These are phyloP conservation scores for Eruca vesicaria DNA, from an alignment of 441 rosid species.

Conservation along the genomic window DNA sequence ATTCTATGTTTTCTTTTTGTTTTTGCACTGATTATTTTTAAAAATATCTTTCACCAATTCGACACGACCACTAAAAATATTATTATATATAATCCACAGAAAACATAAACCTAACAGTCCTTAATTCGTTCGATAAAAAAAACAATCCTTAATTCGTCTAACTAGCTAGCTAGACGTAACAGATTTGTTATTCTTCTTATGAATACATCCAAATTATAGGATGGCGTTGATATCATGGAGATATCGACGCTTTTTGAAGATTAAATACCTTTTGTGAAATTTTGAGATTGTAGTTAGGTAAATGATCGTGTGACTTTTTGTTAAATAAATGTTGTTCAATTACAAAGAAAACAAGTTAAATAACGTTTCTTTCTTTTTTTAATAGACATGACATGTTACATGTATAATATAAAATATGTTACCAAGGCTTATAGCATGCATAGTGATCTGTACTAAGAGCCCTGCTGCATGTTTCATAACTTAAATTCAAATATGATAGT, in stretches of 20 bases:
- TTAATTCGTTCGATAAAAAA: too few species aligned
- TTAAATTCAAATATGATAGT: not conserved
- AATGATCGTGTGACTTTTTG: not conserved
- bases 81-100: not conserved
- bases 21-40: not conserved
- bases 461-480: not conserved
- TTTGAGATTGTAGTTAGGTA: not conserved
- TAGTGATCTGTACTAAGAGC: not conserved
- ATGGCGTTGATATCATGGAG: not conserved
- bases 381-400: not conserved
- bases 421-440: not conserved
- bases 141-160: too few species aligned
- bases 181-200: not conserved
- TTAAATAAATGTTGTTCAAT: not conserved
- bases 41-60: not conserved
- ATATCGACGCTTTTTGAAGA: not conserved
- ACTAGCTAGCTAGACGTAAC: not conserved
- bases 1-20: too few species aligned
- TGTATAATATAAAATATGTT: not conserved
- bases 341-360: not conserved
- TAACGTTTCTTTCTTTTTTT: not conserved
- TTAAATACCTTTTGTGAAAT: not conserved
- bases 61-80: not conserved
- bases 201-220: too few species aligned
- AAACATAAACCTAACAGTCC: not conserved